Conservation (phyloP, 2,329 filamentous ascomycete species). For the Ophiostoma angusticollis region DNA sequence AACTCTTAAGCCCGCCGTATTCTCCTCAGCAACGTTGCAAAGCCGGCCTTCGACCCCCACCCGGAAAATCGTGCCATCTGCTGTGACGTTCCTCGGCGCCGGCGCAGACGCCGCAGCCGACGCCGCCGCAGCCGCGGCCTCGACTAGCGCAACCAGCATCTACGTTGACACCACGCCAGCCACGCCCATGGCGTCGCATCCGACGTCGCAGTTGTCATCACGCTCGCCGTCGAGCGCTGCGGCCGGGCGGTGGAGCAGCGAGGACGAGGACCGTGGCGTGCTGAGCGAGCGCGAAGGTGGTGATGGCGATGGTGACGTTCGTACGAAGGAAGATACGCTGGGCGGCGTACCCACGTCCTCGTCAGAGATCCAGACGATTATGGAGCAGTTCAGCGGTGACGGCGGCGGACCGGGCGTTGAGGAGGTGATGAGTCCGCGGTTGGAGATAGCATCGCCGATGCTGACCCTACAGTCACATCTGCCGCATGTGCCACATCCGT, state of each 20-base stretch:
- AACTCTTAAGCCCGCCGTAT: too few species aligned
- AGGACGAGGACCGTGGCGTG: constrained; percentile 41
- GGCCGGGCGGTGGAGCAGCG: constrained; percentile 33
- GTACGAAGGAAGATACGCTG: too few species aligned
- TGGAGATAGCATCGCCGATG: constrained; percentile 72
- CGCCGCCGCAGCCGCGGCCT: constrained; percentile 36
- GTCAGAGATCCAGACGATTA: constrained; percentile 91
- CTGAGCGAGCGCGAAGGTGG: constrained; percentile 42
- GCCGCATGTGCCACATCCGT: too few species aligned
- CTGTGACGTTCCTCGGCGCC: constrained; percentile 34
- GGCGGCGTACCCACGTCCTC: constrained; percentile 33
- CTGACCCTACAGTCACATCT: constrained; percentile 39
- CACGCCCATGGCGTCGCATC: constrained; percentile 39
- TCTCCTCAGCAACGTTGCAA: too few species aligned
- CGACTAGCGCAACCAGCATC: constrained; percentile 35
- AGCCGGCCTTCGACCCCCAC: too few species aligned
- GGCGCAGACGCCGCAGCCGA: constrained; percentile 36
- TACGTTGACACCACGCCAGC: constrained; percentile 48
- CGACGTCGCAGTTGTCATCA: constrained; percentile 44
- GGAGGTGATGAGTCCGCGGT: constrained; percentile 82
- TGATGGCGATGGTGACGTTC: background rate
- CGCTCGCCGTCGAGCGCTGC: constrained; percentile 44
- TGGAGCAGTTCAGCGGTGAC: constrained; percentile 82
- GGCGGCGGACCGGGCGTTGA: constrained; percentile 59
- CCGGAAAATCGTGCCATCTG: too few species aligned